phyloP scores from a whole-genome alignment of 805 yeast species.

The Lipomyces starkeyi region DNA sequence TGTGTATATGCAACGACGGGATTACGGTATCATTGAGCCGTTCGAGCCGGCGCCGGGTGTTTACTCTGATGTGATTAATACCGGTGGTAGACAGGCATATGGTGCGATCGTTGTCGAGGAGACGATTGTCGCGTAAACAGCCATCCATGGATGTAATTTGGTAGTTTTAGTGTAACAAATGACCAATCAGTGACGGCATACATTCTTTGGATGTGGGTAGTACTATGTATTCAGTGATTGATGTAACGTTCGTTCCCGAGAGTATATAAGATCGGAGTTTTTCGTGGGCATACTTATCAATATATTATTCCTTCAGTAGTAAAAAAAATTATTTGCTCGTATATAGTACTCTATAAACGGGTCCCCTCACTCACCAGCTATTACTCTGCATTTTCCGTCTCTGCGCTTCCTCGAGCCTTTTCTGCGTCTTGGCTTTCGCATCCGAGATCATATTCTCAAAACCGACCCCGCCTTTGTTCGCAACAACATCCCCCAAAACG shows the following conservation, averaged over 20 bases:
- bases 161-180: background rate
- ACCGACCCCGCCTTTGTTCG: slow-evolving; percentile 50
- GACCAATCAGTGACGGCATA: background rate
- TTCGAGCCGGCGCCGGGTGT: slow-evolving; percentile 35
- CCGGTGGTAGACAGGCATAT: slow-evolving; percentile 36
- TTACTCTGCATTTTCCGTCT: slow-evolving; percentile 4
- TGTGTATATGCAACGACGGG: slow-evolving; percentile 34
- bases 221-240: background rate
- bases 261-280: background rate
- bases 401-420: slow-evolving; percentile 10
- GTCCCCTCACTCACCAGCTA: background rate
- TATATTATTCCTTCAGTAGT: background rate
- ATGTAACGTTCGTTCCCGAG: background rate
- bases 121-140: background rate
- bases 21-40: slow-evolving; percentile 22
- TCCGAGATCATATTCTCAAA: slow-evolving; percentile 27
- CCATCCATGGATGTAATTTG: background rate
- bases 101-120: slow-evolving; percentile 36
- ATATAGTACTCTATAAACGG: background rate
- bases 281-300: background rate
- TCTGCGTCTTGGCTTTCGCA: slow-evolving; percentile 17
- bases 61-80: slow-evolving; percentile 33
- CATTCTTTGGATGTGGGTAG: background rate
- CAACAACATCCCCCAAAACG: slow-evolving; percentile 43
- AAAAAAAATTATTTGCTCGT: background rate